Evolutionary conservation across 2,329 filamentous ascomycete species (phyloP).

Genomic region (Lecanoromycetidae sp.): DNA sequence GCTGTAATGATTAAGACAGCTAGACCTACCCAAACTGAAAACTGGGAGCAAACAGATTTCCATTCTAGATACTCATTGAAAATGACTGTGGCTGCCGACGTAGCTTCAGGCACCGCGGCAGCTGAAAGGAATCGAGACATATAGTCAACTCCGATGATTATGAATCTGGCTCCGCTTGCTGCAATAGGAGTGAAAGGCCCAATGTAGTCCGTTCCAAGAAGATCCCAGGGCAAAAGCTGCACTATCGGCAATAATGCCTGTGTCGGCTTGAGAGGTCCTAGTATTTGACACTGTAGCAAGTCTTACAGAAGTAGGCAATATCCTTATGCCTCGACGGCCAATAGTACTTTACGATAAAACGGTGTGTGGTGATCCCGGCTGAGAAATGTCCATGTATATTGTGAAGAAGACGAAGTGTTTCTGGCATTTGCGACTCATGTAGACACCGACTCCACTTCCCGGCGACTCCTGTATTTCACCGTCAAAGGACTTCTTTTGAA

Average conservation of each 20-base stretch:
- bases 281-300: background rate
- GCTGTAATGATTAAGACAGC: too few species aligned
- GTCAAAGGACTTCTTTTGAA: too few species aligned
- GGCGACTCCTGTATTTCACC: too few species aligned
- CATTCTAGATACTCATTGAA: too few species aligned
- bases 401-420: background rate
- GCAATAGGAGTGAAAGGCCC: background rate
- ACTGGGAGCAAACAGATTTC: too few species aligned
- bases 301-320: too few species aligned
- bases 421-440: background rate
- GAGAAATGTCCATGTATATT: background rate
- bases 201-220: background rate
- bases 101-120: background rate
- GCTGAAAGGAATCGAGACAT: background rate
- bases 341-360: background rate
- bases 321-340: background rate
- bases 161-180: background rate
- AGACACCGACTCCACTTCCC: background rate
- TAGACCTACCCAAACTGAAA: too few species aligned
- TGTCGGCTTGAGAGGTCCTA: background rate
- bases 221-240: background rate
- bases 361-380: background rate
- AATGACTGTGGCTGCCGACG: background rate
- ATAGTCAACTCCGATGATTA: background rate
- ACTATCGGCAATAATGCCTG: background rate